These are phyloP conservation scores for Mitragyna speciosa DNA, from an alignment of 257 asterid genomes.

Conservation along the genomic window DNA sequence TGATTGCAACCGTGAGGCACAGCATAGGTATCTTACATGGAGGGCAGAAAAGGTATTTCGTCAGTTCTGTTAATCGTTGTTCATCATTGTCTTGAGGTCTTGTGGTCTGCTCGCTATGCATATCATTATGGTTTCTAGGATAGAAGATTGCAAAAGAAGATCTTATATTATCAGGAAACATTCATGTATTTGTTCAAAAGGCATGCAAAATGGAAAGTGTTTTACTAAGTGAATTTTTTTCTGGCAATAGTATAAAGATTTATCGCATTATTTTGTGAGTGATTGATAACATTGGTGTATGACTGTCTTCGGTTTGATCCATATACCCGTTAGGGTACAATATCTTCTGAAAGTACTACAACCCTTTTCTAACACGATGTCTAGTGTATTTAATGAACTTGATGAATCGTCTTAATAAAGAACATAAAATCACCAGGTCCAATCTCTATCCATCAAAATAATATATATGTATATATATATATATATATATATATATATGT, in stretches of 20 bases:
- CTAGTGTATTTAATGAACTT: not conserved
- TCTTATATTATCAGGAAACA: not conserved
- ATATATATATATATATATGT: too few relatives aligned
- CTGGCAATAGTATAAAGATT: not conserved
- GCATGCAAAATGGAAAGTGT: not conserved
- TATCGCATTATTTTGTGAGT: not conserved
- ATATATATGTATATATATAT: too few relatives aligned
- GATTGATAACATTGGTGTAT: not conserved
- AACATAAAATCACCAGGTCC: not conserved
- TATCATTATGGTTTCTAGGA: not conserved
- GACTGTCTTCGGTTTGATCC: not conserved
- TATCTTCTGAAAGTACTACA: not conserved
- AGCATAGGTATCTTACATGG: constrained; percentile 81
- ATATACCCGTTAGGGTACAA: not conserved
- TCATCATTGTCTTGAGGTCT: not conserved
- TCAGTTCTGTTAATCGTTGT: constrained; percentile 2
- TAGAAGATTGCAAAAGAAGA: not conserved
- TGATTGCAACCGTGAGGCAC: constrained; percentile 58
- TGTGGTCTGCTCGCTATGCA: not conserved
- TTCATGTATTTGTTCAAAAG: not conserved
- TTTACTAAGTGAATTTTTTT: not conserved
- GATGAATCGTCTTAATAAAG: not conserved
- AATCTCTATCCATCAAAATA: not conserved
- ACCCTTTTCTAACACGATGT: not conserved
- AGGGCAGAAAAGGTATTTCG: constrained; percentile 77